phyloP scores from a whole-genome alignment of 441 rosid genomes.

The Erodium moschatum region DNA sequence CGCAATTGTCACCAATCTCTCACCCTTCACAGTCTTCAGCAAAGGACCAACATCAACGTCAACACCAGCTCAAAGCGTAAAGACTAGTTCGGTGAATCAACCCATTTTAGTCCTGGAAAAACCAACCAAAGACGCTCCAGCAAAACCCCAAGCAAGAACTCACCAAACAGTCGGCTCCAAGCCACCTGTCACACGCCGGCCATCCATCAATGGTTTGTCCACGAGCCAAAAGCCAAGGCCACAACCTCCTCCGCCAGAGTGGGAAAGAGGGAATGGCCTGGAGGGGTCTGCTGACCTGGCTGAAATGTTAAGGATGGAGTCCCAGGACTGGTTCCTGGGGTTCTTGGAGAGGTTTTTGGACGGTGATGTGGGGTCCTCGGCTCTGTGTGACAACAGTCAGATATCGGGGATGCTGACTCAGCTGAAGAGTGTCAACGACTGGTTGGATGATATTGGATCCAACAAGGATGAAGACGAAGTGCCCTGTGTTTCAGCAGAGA shows the following conservation, averaged over 20 bases:
- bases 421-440: conserved; percentile 77
- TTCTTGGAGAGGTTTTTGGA: conserved; percentile 84
- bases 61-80: conserved; percentile 33
- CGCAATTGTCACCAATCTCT: conserved; percentile 71
- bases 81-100: conserved; percentile 25
- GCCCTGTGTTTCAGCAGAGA: conserved; percentile 52
- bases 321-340: conserved; percentile 87
- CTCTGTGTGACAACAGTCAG: conserved; percentile 62
- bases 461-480: conserved; percentile 51
- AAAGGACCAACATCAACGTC: conserved; percentile 31
- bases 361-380: conserved; percentile 54
- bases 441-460: conserved; percentile 71
- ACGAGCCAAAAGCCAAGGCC: conserved; percentile 16
- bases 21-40: conserved; percentile 59
- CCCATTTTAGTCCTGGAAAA: conserved; percentile 53
- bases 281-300: conserved; percentile 69
- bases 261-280: conserved; percentile 48
- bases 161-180: not conserved
- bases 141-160: conserved; percentile 32
- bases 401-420: conserved; percentile 82
- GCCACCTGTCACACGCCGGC: not conserved
- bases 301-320: conserved; percentile 57
- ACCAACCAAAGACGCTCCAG: conserved; percentile 35
- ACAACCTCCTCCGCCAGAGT: not conserved
- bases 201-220: not conserved